Evolutionary conservation across 2,329 filamentous ascomycete species (phyloP), one percentile per base, ranked within the genome.

Genomic region (Cytospora mali): DNA sequence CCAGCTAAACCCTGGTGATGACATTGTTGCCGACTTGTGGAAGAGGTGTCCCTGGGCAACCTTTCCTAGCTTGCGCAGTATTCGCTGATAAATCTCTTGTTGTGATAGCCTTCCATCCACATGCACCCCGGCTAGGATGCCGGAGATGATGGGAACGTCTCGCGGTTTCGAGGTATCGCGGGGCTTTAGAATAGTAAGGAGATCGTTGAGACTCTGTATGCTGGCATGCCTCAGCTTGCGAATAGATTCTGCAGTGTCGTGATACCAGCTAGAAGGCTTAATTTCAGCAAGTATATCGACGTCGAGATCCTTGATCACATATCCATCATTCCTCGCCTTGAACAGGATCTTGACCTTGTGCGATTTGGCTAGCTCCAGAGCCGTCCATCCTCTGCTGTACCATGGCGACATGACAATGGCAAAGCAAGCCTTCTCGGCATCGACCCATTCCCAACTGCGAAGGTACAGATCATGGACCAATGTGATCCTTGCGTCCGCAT

Each of bases 351-450:
- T 69, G 13, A 71, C 68, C 4, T 58, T 63, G 23, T 29, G 54
- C 2, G 69, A 70, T 29, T 46, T 42, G 54, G 54, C 52, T 14
- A 69, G 57, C 50, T 71, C 69, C 13, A 70, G 50, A 14, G 69
- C 69, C 9, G 68, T 69, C 68, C 68, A 69, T 46, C 68, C 66
- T 46, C 68, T 50, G n/a, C 42, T 69, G 54, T 68, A 69, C 68
- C 68, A 69, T 9, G 68, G 46, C 14, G 68, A 69, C 42, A 69
- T 62, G 28, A 69, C 54, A 33, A 69, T 61, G n/a, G 64, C 65
- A 28, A 69, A 62, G 29, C 58, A 64, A 7, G 66, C 64, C 31
- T 50, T 48, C 10, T 53, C 55, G 42, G 51, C 31, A 11, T 63
- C 65, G 18, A 31, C 39, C 21, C 39, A 62, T 11, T 31, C n/a